Evolutionary conservation across 2,329 filamentous ascomycete species (phyloP).

Genomic region (Chrysoporthe deuterocubensis): DNA sequence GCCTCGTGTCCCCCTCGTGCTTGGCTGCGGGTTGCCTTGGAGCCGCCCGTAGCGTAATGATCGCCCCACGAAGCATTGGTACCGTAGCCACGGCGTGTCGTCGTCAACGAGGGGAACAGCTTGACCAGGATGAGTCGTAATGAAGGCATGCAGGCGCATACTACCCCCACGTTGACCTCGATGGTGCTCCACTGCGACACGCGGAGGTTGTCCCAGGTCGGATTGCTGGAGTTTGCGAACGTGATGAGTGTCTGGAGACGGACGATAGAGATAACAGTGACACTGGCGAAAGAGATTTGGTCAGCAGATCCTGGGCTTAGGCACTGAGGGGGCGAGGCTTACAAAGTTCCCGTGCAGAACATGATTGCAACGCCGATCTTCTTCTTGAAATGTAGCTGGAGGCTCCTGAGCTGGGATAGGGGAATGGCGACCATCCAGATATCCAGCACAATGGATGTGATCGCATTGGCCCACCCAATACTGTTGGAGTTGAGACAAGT

Average conservation of each 20-base stretch:
- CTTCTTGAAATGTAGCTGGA: slow-evolving; percentile 51
- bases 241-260: slow-evolving; percentile 38
- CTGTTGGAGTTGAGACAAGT: slow-evolving; percentile 54
- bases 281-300: slow-evolving; percentile 27
- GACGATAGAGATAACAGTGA: slow-evolving; percentile 41
- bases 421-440: slow-evolving; percentile 47
- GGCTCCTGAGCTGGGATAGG: slow-evolving; percentile 45
- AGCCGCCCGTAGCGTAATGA: slow-evolving; percentile 6
- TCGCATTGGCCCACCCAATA: slow-evolving; percentile 55
- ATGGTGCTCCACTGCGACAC: slow-evolving; percentile 41
- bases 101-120: slow-evolving; percentile 33
- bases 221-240: slow-evolving; percentile 37
- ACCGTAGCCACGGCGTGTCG: slow-evolving; percentile 19
- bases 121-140: slow-evolving; percentile 37
- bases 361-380: slow-evolving; percentile 49
- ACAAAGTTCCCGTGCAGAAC: slow-evolving; percentile 51
- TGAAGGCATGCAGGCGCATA: slow-evolving; percentile 41
- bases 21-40: slow-evolving; percentile 6
- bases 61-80: slow-evolving; percentile 16
- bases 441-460: slow-evolving; percentile 48
- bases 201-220: slow-evolving; percentile 38
- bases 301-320: neutral
- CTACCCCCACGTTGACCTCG: slow-evolving; percentile 41
- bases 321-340: slow-evolving; percentile 13
- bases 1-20: neutral